Evolutionary conservation across 148 eudicot species (phyloP).

Genomic region (Pharnaceum exiguum): DNA sequence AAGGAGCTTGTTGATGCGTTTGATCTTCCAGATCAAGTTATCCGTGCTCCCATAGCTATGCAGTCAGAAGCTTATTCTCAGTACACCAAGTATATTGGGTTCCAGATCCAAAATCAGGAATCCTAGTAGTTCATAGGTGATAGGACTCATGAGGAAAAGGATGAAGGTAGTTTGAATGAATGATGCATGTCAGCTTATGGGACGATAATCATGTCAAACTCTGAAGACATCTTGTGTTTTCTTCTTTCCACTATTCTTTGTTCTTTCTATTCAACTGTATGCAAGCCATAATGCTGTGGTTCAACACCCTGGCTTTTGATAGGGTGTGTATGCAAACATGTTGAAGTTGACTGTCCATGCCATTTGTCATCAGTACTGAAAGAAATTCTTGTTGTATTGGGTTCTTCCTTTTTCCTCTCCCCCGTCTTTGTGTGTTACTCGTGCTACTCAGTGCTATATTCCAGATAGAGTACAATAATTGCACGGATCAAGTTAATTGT

Average conservation of each 20-base stretch:
- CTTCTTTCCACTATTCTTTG: too few species aligned
- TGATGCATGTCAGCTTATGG: too few species aligned
- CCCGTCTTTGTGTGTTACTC: too few species aligned
- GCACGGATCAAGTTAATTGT: too few species aligned
- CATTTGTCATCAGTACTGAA: neutral
- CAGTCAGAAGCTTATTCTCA: constrained; percentile 80
- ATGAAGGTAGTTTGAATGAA: neutral
- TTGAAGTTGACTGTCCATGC: neutral
- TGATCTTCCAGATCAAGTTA: constrained; percentile 85
- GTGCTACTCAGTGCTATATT: too few species aligned
- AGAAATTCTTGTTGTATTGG: neutral
- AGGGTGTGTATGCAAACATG: neutral
- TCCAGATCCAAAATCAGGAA: constrained; percentile 23
- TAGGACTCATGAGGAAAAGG: neutral
- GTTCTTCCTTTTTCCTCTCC: too few species aligned
- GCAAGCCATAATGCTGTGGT: too few species aligned
- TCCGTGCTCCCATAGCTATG: constrained; percentile 89
- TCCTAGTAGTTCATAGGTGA: neutral
- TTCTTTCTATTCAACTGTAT: too few species aligned
- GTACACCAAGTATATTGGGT: constrained; percentile 73
- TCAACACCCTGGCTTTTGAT: neutral
- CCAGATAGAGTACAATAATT: too few species aligned
- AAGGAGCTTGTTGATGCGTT: constrained; percentile 89
- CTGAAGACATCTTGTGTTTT: too few species aligned
- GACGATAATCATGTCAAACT: too few species aligned